These are phyloP conservation scores for Chenopodium formosanum DNA, from an alignment of 148 eudicot genomes.

Conservation along the genomic window DNA sequence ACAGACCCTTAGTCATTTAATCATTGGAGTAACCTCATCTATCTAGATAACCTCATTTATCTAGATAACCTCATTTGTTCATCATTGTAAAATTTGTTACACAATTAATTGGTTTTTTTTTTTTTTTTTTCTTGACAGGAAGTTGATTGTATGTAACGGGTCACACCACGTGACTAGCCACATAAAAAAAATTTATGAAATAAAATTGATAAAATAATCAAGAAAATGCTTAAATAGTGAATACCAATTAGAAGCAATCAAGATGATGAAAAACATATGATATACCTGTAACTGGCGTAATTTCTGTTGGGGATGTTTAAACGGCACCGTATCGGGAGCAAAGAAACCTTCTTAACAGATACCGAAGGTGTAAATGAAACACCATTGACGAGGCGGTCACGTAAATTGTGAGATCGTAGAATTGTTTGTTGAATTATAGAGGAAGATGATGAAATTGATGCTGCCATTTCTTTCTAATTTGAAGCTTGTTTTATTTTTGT, in stretches of 20 bases:
- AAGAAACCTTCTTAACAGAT: neutral
- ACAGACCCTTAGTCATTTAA: no score
- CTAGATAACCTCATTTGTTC: no score
- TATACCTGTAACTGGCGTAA: conserved; percentile 13
- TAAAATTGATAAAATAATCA: neutral
- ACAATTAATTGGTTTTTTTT: no score
- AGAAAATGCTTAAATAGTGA: neutral
- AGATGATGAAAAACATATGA: no score
- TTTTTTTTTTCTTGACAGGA: no score
- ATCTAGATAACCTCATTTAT: no score
- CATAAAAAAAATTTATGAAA: no score
- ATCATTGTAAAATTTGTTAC: no score
- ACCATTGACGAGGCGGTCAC: neutral
- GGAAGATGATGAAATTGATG: conserved; percentile 2
- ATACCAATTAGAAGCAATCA: no score
- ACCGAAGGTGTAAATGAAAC: neutral
- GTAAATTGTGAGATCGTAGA: neutral
- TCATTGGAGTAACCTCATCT: no score
- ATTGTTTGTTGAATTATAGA: neutral
- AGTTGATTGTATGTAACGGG: no score
- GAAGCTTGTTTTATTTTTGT: neutral
- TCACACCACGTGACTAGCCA: no score
- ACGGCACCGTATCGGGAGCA: conserved; percentile 28
- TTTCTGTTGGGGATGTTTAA: conserved; percentile 16
- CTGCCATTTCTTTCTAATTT: conserved; percentile 4